Percentiles rank a stretch among this genome's conserved stretches.
Conservation (phyloP, 169 alveolate species). For the Cryptosporidium ubiquitum region DNA sequence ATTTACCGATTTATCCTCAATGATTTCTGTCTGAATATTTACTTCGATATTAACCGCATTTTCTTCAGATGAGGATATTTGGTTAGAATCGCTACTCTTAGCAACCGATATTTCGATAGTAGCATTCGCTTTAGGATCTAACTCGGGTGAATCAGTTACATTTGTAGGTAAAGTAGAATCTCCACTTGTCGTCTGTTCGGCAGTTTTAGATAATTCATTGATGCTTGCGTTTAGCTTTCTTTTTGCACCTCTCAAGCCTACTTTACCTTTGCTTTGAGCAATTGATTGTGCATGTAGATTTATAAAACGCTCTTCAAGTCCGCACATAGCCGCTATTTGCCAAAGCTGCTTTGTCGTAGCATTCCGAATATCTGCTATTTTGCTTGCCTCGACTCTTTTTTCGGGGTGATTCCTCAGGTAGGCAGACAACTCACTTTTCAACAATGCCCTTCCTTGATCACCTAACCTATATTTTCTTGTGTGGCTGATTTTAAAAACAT, state of each 20-base stretch:
- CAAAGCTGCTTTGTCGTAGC: conserved; percentile 74
- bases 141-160: background rate
- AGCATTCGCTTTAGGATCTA: background rate
- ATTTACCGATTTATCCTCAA: background rate
- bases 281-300: conserved; percentile 67
- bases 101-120: background rate
- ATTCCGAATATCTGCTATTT: conserved; percentile 68
- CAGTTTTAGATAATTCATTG: background rate
- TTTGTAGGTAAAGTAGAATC: background rate
- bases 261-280: conserved; percentile 64
- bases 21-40: background rate
- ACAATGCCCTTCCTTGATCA: conserved; percentile 67
- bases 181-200: background rate
- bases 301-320: conserved; percentile 69
- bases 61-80: background rate
- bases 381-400: conserved; percentile 61
- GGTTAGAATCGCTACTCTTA: background rate
- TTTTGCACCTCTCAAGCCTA: conserved; percentile 48
- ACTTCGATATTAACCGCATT: background rate
- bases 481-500: conserved; percentile 32
- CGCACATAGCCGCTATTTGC: conserved; percentile 75
- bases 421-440: conserved; percentile 73
- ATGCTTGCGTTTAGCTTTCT: conserved; percentile 7
- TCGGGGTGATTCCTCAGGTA: conserved; percentile 60
- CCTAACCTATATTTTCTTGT: conserved; percentile 74